phyloP scores from a whole-genome alignment of 1,284 basidiomycete genomes.

The Apiotrichum mycotoxinovorans region DNA sequence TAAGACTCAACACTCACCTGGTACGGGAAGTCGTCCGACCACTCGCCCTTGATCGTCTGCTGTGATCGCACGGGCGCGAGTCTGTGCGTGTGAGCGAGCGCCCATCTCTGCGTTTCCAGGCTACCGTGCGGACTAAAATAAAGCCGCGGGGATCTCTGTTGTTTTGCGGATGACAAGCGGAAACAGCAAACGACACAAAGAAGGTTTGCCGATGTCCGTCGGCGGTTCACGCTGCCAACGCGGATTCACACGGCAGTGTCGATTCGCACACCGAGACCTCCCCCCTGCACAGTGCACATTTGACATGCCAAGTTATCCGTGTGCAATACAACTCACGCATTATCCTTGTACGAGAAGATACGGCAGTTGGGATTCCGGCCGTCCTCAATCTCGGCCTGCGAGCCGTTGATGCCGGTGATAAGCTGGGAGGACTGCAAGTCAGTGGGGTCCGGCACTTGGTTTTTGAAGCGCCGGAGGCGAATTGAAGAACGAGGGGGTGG shows the following conservation, averaged over 20 bases:
- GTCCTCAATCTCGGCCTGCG: slow-evolving; percentile 59
- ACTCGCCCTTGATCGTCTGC: slow-evolving; percentile 61
- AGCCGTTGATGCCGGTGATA: slow-evolving; percentile 80
- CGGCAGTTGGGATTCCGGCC: slow-evolving; percentile 80
- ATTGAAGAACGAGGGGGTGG: not conserved
- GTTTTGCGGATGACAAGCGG: too few species aligned
- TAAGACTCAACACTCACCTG: slow-evolving; percentile 61
- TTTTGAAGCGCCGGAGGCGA: too few species aligned
- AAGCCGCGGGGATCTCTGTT: too few species aligned
- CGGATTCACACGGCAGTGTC: too few species aligned
- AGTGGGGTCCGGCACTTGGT: not conserved
- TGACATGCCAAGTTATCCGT: too few species aligned
- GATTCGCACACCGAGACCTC: too few species aligned
- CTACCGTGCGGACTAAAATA: too few species aligned
- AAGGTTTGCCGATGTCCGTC: too few species aligned
- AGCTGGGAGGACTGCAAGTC: slow-evolving; percentile 47
- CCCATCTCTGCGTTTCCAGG: too few species aligned
- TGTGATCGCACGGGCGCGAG: slow-evolving; percentile 57
- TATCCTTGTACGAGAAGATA: slow-evolving; percentile 60
- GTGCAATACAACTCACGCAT: slow-evolving; percentile 59
- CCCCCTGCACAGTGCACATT: too few species aligned
- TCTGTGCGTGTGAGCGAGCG: slow-evolving; percentile 47
- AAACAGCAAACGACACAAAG: too few species aligned
- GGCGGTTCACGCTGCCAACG: too few species aligned
- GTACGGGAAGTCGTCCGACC: slow-evolving; percentile 77